A percentile compares a stretch with the other conserved stretches of the same genome.
These are phyloP conservation scores for Solanum etuberosum DNA, from an alignment of 257 asterid species.

Conservation along the genomic window DNA sequence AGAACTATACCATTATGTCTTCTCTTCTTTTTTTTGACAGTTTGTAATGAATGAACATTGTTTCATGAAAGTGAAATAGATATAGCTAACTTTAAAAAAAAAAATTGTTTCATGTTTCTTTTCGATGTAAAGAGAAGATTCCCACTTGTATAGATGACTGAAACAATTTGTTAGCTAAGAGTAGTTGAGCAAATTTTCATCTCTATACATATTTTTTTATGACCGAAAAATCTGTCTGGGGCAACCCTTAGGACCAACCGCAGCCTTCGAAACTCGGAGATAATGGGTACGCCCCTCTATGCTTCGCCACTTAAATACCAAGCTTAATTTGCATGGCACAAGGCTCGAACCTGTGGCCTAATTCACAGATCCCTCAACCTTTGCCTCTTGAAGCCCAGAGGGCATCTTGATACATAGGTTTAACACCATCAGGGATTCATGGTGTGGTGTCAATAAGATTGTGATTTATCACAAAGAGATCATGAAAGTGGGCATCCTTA, in stretches of 20 bases:
- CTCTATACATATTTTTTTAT: background rate
- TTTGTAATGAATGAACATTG: background rate
- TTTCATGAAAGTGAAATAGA: background rate
- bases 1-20: background rate
- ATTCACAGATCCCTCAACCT: background rate
- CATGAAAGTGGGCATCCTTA: background rate
- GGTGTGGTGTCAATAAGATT: background rate
- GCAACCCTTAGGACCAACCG: background rate
- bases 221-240: background rate
- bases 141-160: background rate
- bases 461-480: background rate
- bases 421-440: background rate
- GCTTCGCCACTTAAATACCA: background rate
- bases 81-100: background rate
- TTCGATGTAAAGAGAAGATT: background rate
- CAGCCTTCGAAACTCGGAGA: background rate
- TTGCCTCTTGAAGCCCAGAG: background rate
- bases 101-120: background rate
- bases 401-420: background rate
- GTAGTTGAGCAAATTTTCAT: background rate
- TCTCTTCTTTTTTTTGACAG: background rate
- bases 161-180: background rate
- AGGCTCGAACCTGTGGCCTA: background rate
- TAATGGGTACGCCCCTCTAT: background rate
- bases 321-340: background rate